phyloP scores from a whole-genome alignment of 352 stramenopile species.

The Phytophthora rubi region DNA sequence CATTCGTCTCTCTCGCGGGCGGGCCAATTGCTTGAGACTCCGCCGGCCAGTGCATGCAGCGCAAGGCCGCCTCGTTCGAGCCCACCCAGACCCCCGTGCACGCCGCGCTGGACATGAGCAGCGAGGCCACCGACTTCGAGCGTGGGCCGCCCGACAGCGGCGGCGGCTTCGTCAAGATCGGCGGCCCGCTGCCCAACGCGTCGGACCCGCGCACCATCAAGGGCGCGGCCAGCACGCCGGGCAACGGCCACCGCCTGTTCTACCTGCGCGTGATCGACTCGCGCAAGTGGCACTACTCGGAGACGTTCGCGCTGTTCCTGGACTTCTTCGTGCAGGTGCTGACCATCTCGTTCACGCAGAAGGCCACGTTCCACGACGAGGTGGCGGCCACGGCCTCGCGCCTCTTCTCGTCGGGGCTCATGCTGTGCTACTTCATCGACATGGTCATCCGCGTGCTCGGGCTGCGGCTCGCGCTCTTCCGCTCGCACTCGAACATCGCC shows the following conservation, averaged over 20 bases:
- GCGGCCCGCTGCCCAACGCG: slow-evolving; percentile 68
- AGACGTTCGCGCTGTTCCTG: slow-evolving; percentile 85
- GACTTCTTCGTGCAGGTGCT: slow-evolving; percentile 89
- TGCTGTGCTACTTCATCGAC: slow-evolving; percentile 86
- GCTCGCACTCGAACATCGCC: slow-evolving; percentile 84
- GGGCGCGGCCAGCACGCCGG: slow-evolving; percentile 35
- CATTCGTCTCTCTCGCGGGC: slow-evolving; percentile 12
- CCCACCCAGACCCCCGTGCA: slow-evolving; percentile 22
- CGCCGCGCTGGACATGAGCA: slow-evolving; percentile 43
- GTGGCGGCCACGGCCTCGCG: slow-evolving; percentile 74
- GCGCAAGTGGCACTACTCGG: slow-evolving; percentile 89
- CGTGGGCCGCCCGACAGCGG: slow-evolving; percentile 46
- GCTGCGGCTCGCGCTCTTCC: slow-evolving; percentile 75
- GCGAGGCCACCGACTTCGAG: slow-evolving; percentile 64
- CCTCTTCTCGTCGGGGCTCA: slow-evolving; percentile 75
- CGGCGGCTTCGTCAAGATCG: slow-evolving; percentile 83
- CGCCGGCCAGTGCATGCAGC: slow-evolving; percentile 29
- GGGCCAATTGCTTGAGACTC: neutral
- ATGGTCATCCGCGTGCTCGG: slow-evolving; percentile 83
- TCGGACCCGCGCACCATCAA: slow-evolving; percentile 81
- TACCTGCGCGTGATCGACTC: slow-evolving; percentile 87
- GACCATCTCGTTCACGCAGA: slow-evolving; percentile 78
- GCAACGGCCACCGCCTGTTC: slow-evolving; percentile 75
- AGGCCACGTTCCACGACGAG: slow-evolving; percentile 64
- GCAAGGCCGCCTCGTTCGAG: slow-evolving; percentile 30